These are phyloP conservation scores for Lichtheimia ornata DNA, from an alignment of 371 early-diverging fungal genomes.

Conservation along the genomic window DNA sequence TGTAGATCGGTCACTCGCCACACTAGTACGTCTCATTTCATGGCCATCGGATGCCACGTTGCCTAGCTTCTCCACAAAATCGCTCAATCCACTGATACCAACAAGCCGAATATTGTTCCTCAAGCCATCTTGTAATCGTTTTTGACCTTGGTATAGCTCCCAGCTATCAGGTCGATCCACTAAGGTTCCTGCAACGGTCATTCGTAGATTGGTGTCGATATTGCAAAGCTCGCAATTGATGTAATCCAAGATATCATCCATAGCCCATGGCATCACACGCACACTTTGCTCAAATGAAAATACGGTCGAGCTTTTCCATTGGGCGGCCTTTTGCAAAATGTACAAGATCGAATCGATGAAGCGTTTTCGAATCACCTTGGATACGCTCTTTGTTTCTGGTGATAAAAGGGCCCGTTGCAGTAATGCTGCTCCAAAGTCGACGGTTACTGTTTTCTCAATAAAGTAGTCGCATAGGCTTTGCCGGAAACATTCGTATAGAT, in stretches of 20 bases:
- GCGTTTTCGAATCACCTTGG: constrained; percentile 39
- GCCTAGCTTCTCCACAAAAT: constrained; percentile 52
- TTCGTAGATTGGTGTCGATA: constrained; percentile 29
- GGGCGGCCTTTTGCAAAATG: constrained; percentile 53
- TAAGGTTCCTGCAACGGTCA: constrained; percentile 42
- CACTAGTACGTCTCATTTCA: constrained; percentile 40
- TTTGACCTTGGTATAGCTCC: constrained; percentile 34
- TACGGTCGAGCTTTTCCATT: constrained; percentile 62
- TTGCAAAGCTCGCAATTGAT: constrained; percentile 38
- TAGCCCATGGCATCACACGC: constrained; percentile 42
- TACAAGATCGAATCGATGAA: constrained; percentile 58
- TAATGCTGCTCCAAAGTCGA: constrained; percentile 35
- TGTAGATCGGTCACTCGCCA: constrained; percentile 44
- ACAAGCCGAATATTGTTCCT: constrained; percentile 51
- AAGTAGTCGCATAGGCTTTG: constrained; percentile 74
- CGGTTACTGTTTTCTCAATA: constrained; percentile 63
- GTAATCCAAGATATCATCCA: constrained; percentile 43
- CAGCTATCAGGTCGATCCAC: constrained; percentile 20
- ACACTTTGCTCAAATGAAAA: constrained; percentile 44
- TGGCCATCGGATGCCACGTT: constrained; percentile 17
- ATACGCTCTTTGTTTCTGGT: not conserved
- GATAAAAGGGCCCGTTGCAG: constrained; percentile 24
- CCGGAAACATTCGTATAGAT: constrained; percentile 58
- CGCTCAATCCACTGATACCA: constrained; percentile 59
- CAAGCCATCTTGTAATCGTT: constrained; percentile 18